Evolutionary conservation across 2,329 filamentous ascomycete genomes (phyloP), one percentile per base, ranked within the genome.

Genomic region (Cytospora chrysosperma): DNA sequence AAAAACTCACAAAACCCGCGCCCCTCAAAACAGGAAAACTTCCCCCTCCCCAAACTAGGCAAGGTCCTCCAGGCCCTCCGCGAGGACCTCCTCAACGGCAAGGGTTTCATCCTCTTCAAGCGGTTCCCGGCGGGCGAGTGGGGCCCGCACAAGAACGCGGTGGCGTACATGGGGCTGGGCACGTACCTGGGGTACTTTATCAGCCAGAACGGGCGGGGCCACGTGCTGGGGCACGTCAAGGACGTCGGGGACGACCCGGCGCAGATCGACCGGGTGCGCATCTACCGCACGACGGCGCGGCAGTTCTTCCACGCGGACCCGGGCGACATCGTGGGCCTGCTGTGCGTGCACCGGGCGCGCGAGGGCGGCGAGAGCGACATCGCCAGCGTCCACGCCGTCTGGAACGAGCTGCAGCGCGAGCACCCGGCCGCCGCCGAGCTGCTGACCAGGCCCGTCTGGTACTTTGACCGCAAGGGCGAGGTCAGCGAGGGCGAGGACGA

Each of bases 391-490:
- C 92, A 96, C 74, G 79, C 88, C 69, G 90, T 96, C 47, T 96
- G 90, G 86, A 96, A 96, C 76, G 83, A 83, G 43, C 81, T 96
- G 40, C 90, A 92, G 73, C 76, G 75, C 47, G 86, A 94, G 72
- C 82, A 91, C 27, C 91, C 92, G 0, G 92, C 94, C 70, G 88
- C 96, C 1, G 88, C 91, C 0, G 86, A 90, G 74, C 82, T 88
- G 7, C 80, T 96, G 59, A 89, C 90, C 1, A 78, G 88, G 73
- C 92, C 92, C 0, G 86, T 92, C 67, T 96, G 92, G 92, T 95
- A 96, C 78, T 94, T 96, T 74, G 92, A 96, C 76, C 88, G 92
- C 61, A 96, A 96, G 79, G 92, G 92, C 13, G 92, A 96, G 79
- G 86, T 85, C 1, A 90, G 87, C 26, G 78, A 81, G 17, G 92